These are phyloP conservation scores for Nitzschia sp. DNA, from an alignment of 108 stramenopile genomes.

Conservation along the genomic window DNA sequence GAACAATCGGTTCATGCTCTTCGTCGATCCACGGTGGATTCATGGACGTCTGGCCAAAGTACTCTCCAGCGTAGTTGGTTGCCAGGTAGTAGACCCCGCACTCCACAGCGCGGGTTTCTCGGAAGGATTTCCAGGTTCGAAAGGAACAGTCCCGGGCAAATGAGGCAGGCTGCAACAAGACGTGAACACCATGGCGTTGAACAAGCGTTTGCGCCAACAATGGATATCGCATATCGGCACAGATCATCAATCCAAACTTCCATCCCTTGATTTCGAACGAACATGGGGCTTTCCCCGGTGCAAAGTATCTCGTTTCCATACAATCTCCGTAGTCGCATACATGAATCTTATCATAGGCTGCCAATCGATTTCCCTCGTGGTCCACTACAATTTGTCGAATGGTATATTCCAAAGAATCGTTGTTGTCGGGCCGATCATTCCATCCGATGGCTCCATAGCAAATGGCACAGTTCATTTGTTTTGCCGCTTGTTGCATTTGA, in stretches of 20 bases:
- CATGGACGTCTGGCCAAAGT: conserved; percentile 30
- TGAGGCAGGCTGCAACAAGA: conserved; percentile 38
- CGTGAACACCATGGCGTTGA: conserved; percentile 15
- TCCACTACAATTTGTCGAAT: conserved; percentile 35
- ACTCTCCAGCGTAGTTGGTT: conserved; percentile 30
- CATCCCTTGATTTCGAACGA: conserved; percentile 22
- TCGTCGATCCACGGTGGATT: conserved; percentile 43
- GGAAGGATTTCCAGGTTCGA: conserved; percentile 41
- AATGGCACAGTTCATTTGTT: conserved; percentile 8
- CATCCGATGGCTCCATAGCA: conserved; percentile 38
- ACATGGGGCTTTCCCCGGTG: conserved; percentile 6
- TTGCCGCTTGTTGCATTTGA: not conserved
- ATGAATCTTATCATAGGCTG: conserved; percentile 31
- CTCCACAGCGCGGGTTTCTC: conserved; percentile 43
- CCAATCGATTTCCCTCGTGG: conserved; percentile 3
- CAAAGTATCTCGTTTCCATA: conserved; percentile 33
- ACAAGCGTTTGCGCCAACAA: conserved; percentile 12
- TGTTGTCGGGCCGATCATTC: not conserved
- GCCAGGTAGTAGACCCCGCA: conserved; percentile 35
- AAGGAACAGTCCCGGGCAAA: conserved; percentile 35
- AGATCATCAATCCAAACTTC: conserved; percentile 34
- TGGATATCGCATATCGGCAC: conserved; percentile 37
- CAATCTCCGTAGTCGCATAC: conserved; percentile 41
- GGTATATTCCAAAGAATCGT: not conserved
- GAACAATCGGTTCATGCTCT: conserved; percentile 4